Conservation (phyloP, 306 rosid species). For the Abrus precatorius region DNA sequence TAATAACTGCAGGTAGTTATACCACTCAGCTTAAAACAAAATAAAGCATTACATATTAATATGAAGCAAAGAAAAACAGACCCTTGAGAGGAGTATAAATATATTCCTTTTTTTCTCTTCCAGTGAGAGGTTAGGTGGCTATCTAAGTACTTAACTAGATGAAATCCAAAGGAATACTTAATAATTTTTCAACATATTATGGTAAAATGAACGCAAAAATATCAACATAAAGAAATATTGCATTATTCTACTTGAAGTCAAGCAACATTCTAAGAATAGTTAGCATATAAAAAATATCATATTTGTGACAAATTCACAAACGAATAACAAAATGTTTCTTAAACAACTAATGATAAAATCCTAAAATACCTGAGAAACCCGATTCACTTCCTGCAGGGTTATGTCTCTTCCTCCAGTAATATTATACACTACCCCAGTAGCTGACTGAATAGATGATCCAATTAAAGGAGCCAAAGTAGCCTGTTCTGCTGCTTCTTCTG, state of each 20-base stretch:
- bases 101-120: neutral
- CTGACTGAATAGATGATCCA: conserved; percentile 97
- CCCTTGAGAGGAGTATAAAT: neutral
- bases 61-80: neutral
- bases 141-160: conserved; percentile 9
- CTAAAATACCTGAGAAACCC: conserved; percentile 90
- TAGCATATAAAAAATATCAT: neutral
- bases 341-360: conserved; percentile 39
- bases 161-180: neutral
- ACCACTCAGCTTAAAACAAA: neutral
- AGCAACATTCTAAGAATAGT: neutral
- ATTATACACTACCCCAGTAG: conserved; percentile 97
- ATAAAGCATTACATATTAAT: neutral
- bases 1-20: neutral
- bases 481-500: conserved; percentile 99
- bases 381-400: conserved; percentile 96
- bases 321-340: conserved; percentile 19
- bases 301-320: conserved; percentile 23
- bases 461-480: conserved; percentile 98
- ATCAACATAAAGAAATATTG: neutral
- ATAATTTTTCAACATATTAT: neutral
- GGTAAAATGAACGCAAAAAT: neutral
- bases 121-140: neutral
- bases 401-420: conserved; percentile 99
- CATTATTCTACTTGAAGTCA: neutral